Base-by-base conservation (phyloP, 768 basidiomycete genomes). In the Porpolomopsis calyptriformis region DNA sequence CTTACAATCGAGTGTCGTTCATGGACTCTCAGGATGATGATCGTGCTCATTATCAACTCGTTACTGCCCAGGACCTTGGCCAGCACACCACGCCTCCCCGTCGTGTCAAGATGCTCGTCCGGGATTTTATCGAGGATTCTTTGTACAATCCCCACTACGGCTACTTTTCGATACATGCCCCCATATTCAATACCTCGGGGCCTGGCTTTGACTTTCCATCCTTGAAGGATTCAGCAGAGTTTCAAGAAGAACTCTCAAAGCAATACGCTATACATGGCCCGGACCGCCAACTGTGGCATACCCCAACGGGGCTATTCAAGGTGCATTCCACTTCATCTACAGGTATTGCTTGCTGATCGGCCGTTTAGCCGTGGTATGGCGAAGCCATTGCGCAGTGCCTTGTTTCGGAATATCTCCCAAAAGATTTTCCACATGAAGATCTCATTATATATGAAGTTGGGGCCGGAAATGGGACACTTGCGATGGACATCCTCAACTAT, bases 111-210 rank as follows among this genome's bases (percentile, higher is more conserved):
- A 93, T 97, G 89, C 80, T 98, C 27, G 81, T 83, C 38, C 80
- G 96, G 52, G 94, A 99, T 66, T 99, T 85, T 60, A 91, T 99
- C 50, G 91, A 98, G 58, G 96, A 99, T 60, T 82, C 87, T 6
- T 65, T 99, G 29, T 99, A 99, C 68, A 98, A 99, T 61, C 93
- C 91, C 3, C 68, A 93, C 62, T 98, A 99, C 59, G 96, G 96
- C 29, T 99, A 99, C 66, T 98, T 99, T 61, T 80, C 90, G 24
- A 85, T 85, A 55, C 85, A 91, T 57, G 94, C 87, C 1, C 84
- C 80, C 37, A 98, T 99, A 52, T 89, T 96, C 61, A 80, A 80
- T 31, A 69, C 77, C 1, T 68, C 77, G 12, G 70, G 77, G 25
- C 62, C 60, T 3, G 60, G 67, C 54, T 81, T 94, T 54, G 71